Evolutionary conservation across 73 alveolate genomes (phyloP), one percentile per base, ranked within the genome.

Genomic region (Stentor coeruleus): DNA sequence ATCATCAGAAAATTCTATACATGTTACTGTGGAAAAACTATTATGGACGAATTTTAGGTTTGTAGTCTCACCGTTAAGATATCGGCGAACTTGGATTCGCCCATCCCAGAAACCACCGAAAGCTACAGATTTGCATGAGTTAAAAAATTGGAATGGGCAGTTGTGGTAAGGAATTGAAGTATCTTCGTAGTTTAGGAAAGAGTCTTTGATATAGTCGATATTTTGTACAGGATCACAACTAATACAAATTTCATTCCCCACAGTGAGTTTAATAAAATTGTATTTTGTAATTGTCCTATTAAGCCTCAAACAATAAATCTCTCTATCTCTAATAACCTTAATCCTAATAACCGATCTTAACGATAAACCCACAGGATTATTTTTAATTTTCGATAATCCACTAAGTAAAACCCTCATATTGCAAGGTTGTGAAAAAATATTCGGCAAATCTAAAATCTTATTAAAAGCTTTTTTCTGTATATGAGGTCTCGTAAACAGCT

Each of bases 401-500:
- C 42, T 26, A 20, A 66, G 37, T 26, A 66, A 31, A 66, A 31
- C 79, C 33, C 33, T 66, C 33, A 20, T 66, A 57, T 57, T 57
- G 15, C 35, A 57, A 0, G 73, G 73, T 20, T 20, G 37, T 20
- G n/a, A 66, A 20, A 31, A 20, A 11, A 14, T 66, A 1, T 20
- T 20, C 79, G 11, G 26, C 41, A 66, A 26, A 28, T 66, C 79
- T 1, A 0, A 20, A 40, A 66, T 66, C 33, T 31, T 66, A 14
- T 31, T 20, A 57, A 0, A 57, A 31, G 15, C 73, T 66, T 33
- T 31, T 82, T 86, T 89, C 41, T 39, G 74, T 14, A 95, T 95
- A 84, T 95, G 99, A 14, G 97, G 93, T 49, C 82, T 90, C 37
- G 88, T 55, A 74, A 95, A 75, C 38, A 75, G 31, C 3, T 75